Conservation (phyloP, 2,329 filamentous ascomycete species). For the Penicillium rolfsii region DNA sequence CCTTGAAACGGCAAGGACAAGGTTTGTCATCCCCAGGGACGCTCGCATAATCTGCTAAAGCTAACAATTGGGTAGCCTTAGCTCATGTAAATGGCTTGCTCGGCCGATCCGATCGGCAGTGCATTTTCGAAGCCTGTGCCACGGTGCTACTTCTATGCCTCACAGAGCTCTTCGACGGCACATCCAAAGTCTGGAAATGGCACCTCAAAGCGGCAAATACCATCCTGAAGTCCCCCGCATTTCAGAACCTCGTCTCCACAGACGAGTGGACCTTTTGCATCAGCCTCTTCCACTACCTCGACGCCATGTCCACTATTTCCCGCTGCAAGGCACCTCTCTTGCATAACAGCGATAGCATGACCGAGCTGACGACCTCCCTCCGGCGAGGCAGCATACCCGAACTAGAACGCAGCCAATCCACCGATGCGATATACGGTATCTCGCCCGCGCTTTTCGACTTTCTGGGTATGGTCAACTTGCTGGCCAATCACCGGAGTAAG, state of each 20-base stretch:
- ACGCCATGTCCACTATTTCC: slow-evolving; percentile 38
- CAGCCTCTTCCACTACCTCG: slow-evolving; percentile 44
- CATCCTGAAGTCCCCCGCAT: slow-evolving; percentile 40
- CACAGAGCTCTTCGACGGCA: slow-evolving; percentile 50
- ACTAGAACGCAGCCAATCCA: slow-evolving; percentile 12
- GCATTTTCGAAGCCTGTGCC: slow-evolving; percentile 46
- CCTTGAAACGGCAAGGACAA: slow-evolving; percentile 31
- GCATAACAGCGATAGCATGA: slow-evolving; percentile 20
- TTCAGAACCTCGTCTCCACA: slow-evolving; percentile 28
- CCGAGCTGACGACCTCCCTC: slow-evolving; percentile 23
- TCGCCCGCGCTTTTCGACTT: slow-evolving; percentile 29
- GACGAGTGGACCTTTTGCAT: slow-evolving; percentile 43
- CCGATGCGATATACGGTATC: slow-evolving; percentile 28
- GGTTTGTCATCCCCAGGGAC: slow-evolving; percentile 14
- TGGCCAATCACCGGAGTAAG: slow-evolving; percentile 35
- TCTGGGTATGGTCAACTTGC: slow-evolving; percentile 34
- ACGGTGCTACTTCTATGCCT: slow-evolving; percentile 49
- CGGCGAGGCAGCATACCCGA: slow-evolving; percentile 15
- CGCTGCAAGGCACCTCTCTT: slow-evolving; percentile 35
- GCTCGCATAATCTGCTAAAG: not conserved
- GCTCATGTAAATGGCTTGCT: slow-evolving; percentile 30
- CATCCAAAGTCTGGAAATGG: slow-evolving; percentile 49
- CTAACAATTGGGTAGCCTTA: slow-evolving; percentile 21
- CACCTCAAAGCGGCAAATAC: slow-evolving; percentile 50
- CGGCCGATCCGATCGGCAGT: slow-evolving; percentile 27